Evolutionary conservation across 2,329 filamentous ascomycete species (phyloP).

Genomic region (Xylariaceae sp.): DNA sequence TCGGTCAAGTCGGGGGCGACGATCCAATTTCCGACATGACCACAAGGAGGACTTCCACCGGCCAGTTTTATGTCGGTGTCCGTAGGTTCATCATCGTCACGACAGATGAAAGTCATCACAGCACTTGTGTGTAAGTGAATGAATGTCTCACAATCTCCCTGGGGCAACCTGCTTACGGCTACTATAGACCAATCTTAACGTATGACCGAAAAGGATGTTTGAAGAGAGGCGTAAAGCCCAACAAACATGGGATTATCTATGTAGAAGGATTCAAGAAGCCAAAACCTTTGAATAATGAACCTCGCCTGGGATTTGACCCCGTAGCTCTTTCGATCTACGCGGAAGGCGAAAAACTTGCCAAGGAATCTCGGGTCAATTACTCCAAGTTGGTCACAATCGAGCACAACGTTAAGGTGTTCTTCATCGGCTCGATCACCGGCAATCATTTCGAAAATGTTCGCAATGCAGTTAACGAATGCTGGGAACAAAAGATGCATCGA

Average conservation of each 20-base stretch:
- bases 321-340: conserved; percentile 48
- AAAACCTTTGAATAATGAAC: conserved; percentile 44
- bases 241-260: conserved; percentile 58
- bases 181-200: conserved; percentile 55
- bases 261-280: conserved; percentile 40
- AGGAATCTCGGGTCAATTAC: conserved; percentile 60
- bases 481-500: conserved; percentile 46
- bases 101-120: conserved; percentile 56
- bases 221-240: conserved; percentile 55
- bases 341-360: conserved; percentile 49
- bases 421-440: conserved; percentile 52
- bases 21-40: conserved; percentile 36
- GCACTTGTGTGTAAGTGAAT: conserved; percentile 56
- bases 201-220: conserved; percentile 56
- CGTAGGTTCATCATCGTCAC: conserved; percentile 59
- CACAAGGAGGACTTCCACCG: conserved; percentile 40
- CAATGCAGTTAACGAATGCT: conserved; percentile 53
- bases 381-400: conserved; percentile 59
- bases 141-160: neutral
- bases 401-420: conserved; percentile 60
- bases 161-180: conserved; percentile 9
- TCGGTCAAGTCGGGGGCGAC: conserved; percentile 40
- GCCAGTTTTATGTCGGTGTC: conserved; percentile 51
- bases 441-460: conserved; percentile 46
- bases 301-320: conserved; percentile 50